Percentiles rank a stretch among this genome's conserved stretches.
Evolutionary conservation across 1,139 yeast species (phyloP).

Genomic region (Protomyces macrosporus): DNA sequence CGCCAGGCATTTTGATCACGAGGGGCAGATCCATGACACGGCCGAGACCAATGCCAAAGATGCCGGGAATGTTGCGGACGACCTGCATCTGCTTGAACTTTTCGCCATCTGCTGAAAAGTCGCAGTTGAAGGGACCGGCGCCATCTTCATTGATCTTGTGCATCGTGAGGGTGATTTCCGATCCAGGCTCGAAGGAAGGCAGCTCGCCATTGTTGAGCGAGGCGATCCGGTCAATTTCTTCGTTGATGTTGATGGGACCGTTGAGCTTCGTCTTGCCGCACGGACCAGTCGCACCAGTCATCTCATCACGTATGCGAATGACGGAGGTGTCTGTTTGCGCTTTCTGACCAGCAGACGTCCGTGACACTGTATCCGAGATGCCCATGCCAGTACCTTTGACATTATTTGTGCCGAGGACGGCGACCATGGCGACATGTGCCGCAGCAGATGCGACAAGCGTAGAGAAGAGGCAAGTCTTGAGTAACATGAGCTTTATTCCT

Average conservation of each 20-base stretch:
- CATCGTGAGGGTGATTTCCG: constrained; percentile 9
- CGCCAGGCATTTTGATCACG: constrained; percentile 6
- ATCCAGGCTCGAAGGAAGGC: constrained; percentile 12
- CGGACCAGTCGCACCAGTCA: constrained; percentile 10
- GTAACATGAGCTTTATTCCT: neutral
- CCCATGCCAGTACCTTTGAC: constrained; percentile 6
- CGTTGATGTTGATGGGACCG: constrained; percentile 17
- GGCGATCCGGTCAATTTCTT: constrained; percentile 7
- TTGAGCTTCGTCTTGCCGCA: constrained; percentile 16
- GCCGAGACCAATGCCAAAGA: constrained; percentile 2
- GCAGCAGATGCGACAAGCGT: constrained; percentile 1
- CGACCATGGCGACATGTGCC: constrained; percentile 11
- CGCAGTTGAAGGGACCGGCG: constrained; percentile 19
- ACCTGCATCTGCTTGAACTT: constrained; percentile 12
- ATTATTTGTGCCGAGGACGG: neutral
- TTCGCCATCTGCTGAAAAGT: constrained; percentile 12
- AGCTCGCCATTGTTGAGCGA: constrained; percentile 15
- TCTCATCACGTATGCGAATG: constrained; percentile 13
- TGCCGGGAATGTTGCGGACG: constrained; percentile 16
- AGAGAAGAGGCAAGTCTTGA: neutral
- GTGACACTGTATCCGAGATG: constrained; percentile 6
- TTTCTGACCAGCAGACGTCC: constrained; percentile 14
- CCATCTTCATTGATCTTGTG: constrained; percentile 24
- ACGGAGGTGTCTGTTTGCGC: constrained; percentile 22
- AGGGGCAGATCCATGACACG: constrained; percentile 14